Evolutionary conservation across 805 yeast species (phyloP).

Genomic region (Candida insectorum): DNA sequence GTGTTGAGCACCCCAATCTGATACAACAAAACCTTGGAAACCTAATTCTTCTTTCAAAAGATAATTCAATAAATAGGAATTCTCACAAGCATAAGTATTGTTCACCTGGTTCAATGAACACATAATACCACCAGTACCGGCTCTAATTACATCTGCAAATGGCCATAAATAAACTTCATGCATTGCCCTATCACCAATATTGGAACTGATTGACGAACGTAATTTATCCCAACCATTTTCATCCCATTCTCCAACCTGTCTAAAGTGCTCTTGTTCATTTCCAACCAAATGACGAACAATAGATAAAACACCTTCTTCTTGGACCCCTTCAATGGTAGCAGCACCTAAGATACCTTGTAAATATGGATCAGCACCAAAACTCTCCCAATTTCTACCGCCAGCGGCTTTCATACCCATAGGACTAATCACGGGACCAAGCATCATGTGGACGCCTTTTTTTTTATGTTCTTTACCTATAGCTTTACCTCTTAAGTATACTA

Average conservation of each 20-base stretch:
- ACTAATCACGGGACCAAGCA: conserved; percentile 56
- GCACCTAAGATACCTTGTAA: conserved; percentile 54
- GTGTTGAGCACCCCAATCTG: conserved; percentile 67
- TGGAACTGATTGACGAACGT: conserved; percentile 44
- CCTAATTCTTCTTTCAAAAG: conserved; percentile 60
- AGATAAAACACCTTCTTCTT: conserved; percentile 56
- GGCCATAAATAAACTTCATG: conserved; percentile 67
- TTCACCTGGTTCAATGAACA: conserved; percentile 58
- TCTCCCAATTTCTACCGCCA: conserved; percentile 67
- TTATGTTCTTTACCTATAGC: conserved; percentile 56
- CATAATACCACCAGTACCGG: conserved; percentile 62
- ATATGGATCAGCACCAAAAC: conserved; percentile 61
- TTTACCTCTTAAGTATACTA: conserved; percentile 51
- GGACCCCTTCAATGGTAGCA: conserved; percentile 52
- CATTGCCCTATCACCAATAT: conserved; percentile 58
- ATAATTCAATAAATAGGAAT: conserved; percentile 51
- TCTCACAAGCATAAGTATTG: conserved; percentile 57
- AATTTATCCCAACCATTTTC: conserved; percentile 42
- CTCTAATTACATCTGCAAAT: conserved; percentile 57
- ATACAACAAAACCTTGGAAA: conserved; percentile 64
- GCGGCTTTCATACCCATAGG: conserved; percentile 61
- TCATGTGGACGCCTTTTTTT: conserved; percentile 52
- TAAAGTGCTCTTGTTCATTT: conserved; percentile 60
- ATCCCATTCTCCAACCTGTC: conserved; percentile 52
- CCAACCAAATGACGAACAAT: conserved; percentile 56